phyloP scores from a whole-genome alignment of 2,329 filamentous ascomycete species.

The Colletotrichum tropicale region DNA sequence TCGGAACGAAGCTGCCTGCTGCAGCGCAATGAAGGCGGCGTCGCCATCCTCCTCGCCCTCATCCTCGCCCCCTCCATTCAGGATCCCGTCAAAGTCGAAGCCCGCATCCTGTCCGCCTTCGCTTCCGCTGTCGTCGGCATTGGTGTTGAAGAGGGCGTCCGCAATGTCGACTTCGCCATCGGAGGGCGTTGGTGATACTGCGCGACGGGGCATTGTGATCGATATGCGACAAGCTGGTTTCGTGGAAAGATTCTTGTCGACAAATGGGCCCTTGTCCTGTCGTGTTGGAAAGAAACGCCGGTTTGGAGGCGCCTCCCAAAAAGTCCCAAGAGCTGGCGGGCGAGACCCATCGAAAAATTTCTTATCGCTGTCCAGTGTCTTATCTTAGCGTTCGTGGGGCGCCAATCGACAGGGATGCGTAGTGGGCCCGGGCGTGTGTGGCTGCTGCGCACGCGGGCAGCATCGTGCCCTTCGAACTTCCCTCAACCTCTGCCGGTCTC shows the following conservation, averaged over 20 bases:
- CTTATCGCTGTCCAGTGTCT: constrained; percentile 15
- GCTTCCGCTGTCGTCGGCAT: constrained; percentile 41
- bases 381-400: constrained; percentile 18
- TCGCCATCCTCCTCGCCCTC: constrained; percentile 70
- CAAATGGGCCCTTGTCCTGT: not conserved
- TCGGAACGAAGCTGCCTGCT: constrained; percentile 85
- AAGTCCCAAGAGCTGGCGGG: not conserved
- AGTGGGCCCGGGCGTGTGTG: not conserved
- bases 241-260: not conserved
- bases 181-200: constrained; percentile 80
- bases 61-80: constrained; percentile 60
- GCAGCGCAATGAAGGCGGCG: constrained; percentile 87
- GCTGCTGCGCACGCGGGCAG: not conserved
- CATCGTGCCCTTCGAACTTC: not conserved
- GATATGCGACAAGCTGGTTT: not conserved
- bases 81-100: constrained; percentile 60
- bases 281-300: not conserved
- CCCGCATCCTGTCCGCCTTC: constrained; percentile 44
- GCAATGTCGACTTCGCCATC: constrained; percentile 94
- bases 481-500: not conserved
- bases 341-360: constrained; percentile 17
- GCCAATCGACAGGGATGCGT: not conserved
- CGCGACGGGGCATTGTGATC: constrained; percentile 69
- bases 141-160: constrained; percentile 71
- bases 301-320: not conserved